These are phyloP conservation scores for Aureobasidium subglaciale DNA, from an alignment of 2,329 filamentous ascomycete species.

Conservation along the genomic window DNA sequence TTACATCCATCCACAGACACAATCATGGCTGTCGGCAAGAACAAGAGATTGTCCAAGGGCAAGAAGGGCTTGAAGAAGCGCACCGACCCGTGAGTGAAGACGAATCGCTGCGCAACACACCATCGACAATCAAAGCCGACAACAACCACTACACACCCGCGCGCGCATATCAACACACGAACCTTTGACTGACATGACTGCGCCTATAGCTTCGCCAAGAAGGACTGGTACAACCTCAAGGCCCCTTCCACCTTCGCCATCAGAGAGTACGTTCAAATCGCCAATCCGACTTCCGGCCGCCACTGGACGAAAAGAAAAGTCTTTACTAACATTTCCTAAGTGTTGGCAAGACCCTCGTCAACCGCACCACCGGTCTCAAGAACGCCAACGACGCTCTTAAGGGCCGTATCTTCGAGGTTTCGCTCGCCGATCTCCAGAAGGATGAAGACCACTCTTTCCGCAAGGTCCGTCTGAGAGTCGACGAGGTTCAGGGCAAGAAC, in stretches of 20 bases:
- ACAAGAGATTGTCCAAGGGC: conserved; percentile 99
- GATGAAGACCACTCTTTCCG: conserved; percentile 99
- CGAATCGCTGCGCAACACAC: conserved; percentile 57
- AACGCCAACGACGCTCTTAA: conserved; percentile 99
- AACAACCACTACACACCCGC: not conserved
- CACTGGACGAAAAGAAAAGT: conserved; percentile 9
- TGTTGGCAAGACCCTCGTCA: conserved; percentile 98
- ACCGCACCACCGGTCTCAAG: conserved; percentile 99
- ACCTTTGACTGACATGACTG: conserved; percentile 28
- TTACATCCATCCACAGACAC: conserved; percentile 18
- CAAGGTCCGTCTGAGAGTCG: conserved; percentile 97
- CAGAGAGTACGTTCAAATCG: conserved; percentile 65
- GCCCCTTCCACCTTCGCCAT: conserved; percentile 92
- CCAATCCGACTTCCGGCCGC: conserved; percentile 14
- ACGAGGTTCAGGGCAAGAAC: conserved; percentile 99
- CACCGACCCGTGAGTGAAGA: conserved; percentile 58
- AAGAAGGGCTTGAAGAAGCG: conserved; percentile 99
- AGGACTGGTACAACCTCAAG: conserved; percentile 99
- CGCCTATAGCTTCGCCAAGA: conserved; percentile 41
- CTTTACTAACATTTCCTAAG: conserved; percentile 30
- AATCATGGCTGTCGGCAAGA: conserved; percentile 78
- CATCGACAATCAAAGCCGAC: conserved; percentile 16
- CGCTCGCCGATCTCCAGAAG: conserved; percentile 97
- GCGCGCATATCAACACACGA: not conserved
- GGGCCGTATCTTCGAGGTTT: conserved; percentile 98